These are phyloP conservation scores for Colletotrichum camelliae DNA, from an alignment of 2,329 filamentous ascomycete genomes.

Conservation along the genomic window DNA sequence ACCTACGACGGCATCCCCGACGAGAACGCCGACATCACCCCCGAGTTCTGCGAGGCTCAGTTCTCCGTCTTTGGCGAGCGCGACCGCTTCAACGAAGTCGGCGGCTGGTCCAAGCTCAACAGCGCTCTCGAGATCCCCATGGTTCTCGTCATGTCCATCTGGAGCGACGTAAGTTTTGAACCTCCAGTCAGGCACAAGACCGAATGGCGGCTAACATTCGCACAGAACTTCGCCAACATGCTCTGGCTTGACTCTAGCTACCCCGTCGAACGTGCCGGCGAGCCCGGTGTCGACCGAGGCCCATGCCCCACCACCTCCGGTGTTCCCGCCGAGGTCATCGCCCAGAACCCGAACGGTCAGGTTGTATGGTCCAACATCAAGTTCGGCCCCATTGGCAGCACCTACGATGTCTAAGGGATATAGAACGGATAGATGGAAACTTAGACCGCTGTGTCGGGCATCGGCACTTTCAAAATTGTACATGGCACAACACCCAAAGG, in stretches of 20 bases:
- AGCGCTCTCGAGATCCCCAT: constrained; percentile 58
- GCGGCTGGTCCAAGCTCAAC: constrained; percentile 60
- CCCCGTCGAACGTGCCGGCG: constrained; percentile 39
- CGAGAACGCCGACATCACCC: constrained; percentile 62
- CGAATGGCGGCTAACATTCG: background rate
- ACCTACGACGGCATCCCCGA: constrained; percentile 50
- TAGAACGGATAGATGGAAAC: background rate
- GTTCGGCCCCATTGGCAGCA: constrained; percentile 52
- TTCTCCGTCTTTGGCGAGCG: constrained; percentile 59
- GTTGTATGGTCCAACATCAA: constrained; percentile 56
- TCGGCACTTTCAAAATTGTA: background rate
- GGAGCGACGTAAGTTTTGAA: constrained; percentile 53
- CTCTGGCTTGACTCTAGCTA: constrained; percentile 68
- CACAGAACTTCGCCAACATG: constrained; percentile 62
- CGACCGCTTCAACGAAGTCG: constrained; percentile 54
- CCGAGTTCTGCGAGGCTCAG: constrained; percentile 59
- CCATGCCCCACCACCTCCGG: constrained; percentile 50
- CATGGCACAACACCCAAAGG: background rate
- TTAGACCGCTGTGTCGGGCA: background rate
- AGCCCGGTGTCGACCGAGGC: constrained; percentile 50
- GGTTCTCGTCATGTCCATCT: constrained; percentile 67
- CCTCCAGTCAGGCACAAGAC: too few relatives aligned
- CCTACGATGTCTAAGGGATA: constrained; percentile 23
- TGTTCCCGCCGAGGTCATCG: constrained; percentile 47
- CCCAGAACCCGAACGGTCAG: constrained; percentile 38